Evolutionary conservation across 129 eudicot species (phyloP).

Genomic region (Flaveria sonorensis): DNA sequence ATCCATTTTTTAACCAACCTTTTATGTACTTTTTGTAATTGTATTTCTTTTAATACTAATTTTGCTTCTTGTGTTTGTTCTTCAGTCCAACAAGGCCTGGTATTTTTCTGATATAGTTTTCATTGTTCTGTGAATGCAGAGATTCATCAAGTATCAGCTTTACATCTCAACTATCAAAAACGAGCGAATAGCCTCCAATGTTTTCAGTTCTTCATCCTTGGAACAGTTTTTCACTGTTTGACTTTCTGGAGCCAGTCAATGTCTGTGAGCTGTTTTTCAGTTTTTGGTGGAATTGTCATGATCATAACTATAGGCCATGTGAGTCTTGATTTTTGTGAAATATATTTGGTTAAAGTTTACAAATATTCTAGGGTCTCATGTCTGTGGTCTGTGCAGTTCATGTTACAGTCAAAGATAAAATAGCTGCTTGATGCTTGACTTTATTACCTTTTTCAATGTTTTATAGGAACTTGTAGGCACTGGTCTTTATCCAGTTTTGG

Average conservation of each 20-base stretch:
- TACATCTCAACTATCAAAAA: slow-evolving; percentile 57
- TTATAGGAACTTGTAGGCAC: slow-evolving; percentile 13
- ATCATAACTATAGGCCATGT: slow-evolving; percentile 1
- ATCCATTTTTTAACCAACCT: too few species aligned
- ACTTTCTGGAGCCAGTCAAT: slow-evolving; percentile 22
- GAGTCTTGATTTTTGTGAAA: slow-evolving; percentile 35
- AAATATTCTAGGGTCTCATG: slow-evolving; percentile 17
- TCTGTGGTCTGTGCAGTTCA: slow-evolving; percentile 33
- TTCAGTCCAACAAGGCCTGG: not conserved
- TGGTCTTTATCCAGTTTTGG: not conserved
- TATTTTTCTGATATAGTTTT: not conserved
- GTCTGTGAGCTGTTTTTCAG: not conserved
- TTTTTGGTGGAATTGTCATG: slow-evolving; percentile 24
- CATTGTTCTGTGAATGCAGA: slow-evolving; percentile 41
- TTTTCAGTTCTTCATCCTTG: slow-evolving; percentile 58
- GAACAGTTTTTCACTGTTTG: slow-evolving; percentile 66
- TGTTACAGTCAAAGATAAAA: slow-evolving; percentile 32
- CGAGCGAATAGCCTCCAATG: slow-evolving; percentile 61
- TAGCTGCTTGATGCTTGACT: slow-evolving; percentile 19
- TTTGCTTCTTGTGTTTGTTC: not conserved
- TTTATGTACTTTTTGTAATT: too few species aligned
- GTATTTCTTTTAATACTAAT: too few species aligned
- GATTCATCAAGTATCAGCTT: slow-evolving; percentile 84
- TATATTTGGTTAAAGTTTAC: slow-evolving; percentile 24
- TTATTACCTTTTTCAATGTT: slow-evolving; percentile 16